Evolutionary conservation across 768 basidiomycete species (phyloP), one percentile per base, ranked within the genome.

Genomic region (Porphyrellus cyaneotinctus): DNA sequence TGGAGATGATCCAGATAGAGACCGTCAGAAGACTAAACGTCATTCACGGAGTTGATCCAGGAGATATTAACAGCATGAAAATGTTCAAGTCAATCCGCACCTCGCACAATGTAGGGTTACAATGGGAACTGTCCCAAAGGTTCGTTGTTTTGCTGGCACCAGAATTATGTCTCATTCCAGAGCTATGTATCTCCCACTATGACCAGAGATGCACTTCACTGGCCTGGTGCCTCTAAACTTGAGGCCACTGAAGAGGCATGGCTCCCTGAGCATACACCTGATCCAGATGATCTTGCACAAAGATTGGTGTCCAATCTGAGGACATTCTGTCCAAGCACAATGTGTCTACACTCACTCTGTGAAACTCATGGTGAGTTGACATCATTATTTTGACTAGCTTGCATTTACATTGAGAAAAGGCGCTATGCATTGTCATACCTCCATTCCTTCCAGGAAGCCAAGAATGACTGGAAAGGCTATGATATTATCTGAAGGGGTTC

Each of bases 1-100:
- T 64, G 57, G 79, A 81, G 56, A 64, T 79, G 18, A 75, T 84
- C 15, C 71, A 74, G 46, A 59, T 78, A 6, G 78, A 82, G 63
- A 67, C 75, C 8, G 64, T 72, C 10, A 68, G 72, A 18, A 68
- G 75, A 7, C 67, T 84, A 0, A 57, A 70, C 30, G 43, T 58
- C 7, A 43, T 51, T 1, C 53, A 73, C n/a, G 38, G 55, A 0
- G 49, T 82, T 2, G 62, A 67, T 0, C 56, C 66, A 5, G 43
- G 44, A 2, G 70, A 75, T 13, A 73, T 83, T 15, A 74, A 79
- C 36, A 53, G 47, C 11, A 57, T 62, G 44, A 14, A 50, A 4
- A 64, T 74, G n/a, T 59, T 72, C 22, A 59, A 61, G 51, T 20
- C 36, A 9, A 51, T 70, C 22, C 65, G 69, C 15, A 22, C 37